These are phyloP conservation scores for Phylloporus sp. DNA, from an alignment of 768 basidiomycete genomes.

Conservation along the genomic window DNA sequence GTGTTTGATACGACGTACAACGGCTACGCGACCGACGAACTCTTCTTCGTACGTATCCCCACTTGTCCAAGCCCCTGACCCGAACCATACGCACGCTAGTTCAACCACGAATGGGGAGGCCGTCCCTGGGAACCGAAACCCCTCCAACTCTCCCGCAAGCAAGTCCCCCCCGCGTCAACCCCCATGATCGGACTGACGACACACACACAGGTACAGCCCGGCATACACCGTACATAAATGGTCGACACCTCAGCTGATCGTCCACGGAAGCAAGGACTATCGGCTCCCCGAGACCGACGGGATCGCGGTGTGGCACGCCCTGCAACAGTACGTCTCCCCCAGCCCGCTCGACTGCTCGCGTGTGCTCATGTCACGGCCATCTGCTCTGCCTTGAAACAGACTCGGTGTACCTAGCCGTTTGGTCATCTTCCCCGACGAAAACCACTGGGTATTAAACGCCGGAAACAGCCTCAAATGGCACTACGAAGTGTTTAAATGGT, in stretches of 20 bases:
- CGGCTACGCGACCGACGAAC: slow-evolving; percentile 87
- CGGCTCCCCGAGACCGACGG: slow-evolving; percentile 82
- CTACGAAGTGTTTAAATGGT: slow-evolving; percentile 89
- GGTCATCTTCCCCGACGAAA: slow-evolving; percentile 85
- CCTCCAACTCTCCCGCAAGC: slow-evolving; percentile 54
- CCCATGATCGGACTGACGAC: neutral
- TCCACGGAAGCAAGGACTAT: slow-evolving; percentile 88
- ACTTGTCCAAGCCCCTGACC: neutral
- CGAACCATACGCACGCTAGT: slow-evolving; percentile 39
- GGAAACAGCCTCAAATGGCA: slow-evolving; percentile 93
- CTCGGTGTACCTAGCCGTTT: slow-evolving; percentile 68
- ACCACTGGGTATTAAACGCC: slow-evolving; percentile 85
- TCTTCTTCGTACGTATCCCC: slow-evolving; percentile 68
- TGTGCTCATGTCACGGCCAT: neutral
- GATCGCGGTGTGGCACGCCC: slow-evolving; percentile 77
- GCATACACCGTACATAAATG: slow-evolving; percentile 77
- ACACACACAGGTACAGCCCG: slow-evolving; percentile 77
- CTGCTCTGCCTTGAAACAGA: slow-evolving; percentile 40
- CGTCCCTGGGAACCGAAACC: slow-evolving; percentile 67
- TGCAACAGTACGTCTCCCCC: slow-evolving; percentile 64
- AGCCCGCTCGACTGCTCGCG: neutral
- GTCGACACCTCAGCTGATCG: slow-evolving; percentile 78
- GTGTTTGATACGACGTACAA: slow-evolving; percentile 75
- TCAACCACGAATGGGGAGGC: slow-evolving; percentile 85
- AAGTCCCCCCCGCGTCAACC: slow-evolving; percentile 9